Percentiles rank a stretch among this genome's conserved stretches.
Evolutionary conservation across 805 yeast genomes (phyloP).

Genomic region (Dipodascus albidus): DNA sequence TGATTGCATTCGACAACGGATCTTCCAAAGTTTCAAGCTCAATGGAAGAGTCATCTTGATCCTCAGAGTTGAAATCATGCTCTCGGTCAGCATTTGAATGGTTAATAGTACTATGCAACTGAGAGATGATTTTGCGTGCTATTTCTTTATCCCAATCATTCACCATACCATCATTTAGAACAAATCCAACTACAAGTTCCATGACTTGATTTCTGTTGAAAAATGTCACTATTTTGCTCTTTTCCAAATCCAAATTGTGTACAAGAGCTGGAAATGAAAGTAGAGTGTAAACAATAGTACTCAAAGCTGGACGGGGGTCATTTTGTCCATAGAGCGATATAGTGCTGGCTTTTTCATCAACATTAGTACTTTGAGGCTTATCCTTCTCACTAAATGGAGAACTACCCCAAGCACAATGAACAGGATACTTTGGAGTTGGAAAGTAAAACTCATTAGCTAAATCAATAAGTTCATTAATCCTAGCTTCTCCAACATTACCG

Average conservation of each 20-base stretch:
- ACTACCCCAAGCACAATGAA: no score
- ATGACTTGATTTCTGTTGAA: background rate
- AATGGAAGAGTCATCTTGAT: background rate
- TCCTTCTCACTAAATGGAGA: no score
- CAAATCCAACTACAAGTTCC: background rate
- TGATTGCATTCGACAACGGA: background rate
- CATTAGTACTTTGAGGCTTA: no score
- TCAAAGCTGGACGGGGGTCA: background rate
- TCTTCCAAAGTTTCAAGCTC: background rate
- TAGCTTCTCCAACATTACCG: background rate
- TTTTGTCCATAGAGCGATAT: background rate
- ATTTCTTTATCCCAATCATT: background rate
- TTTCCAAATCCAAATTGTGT: background rate
- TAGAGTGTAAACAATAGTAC: background rate
- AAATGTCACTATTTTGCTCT: background rate
- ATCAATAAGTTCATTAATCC: background rate
- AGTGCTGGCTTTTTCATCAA: no score
- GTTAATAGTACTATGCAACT: background rate
- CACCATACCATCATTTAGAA: background rate
- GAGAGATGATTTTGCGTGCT: background rate
- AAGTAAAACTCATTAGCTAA: background rate
- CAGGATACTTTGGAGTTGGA: background rate
- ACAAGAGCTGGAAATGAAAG: background rate
- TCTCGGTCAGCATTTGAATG: no score
- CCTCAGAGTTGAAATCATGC: no score